phyloP scores from a whole-genome alignment of 768 basidiomycete genomes.

The Termitomyces sp. region DNA sequence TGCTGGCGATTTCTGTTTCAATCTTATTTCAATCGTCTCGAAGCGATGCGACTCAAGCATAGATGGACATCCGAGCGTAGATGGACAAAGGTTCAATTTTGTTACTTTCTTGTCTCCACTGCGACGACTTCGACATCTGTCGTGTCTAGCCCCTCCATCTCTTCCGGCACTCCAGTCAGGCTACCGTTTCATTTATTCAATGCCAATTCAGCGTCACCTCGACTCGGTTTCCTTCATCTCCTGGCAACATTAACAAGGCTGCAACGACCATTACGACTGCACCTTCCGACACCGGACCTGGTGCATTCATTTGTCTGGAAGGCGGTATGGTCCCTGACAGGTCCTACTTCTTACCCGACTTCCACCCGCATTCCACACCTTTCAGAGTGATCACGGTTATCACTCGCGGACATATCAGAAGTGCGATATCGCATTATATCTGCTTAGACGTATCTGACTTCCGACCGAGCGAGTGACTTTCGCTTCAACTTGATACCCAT shows the following conservation, averaged over 20 bases:
- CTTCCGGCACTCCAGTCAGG: background rate
- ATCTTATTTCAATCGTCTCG: constrained; percentile 19
- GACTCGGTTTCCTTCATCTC: background rate
- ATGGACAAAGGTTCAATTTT: too few species aligned
- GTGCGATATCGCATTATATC: constrained; percentile 15
- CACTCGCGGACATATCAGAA: constrained; percentile 15
- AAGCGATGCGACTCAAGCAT: constrained; percentile 13
- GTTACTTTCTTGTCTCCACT: too few species aligned
- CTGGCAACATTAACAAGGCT: too few species aligned
- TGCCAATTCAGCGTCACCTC: background rate
- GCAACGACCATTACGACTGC: too few species aligned
- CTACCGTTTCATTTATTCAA: background rate
- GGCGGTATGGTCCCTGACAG: background rate
- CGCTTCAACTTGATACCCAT: constrained; percentile 26
- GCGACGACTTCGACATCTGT: background rate
- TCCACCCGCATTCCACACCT: too few species aligned
- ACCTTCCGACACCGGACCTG: background rate
- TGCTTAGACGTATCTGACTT: constrained; percentile 27
- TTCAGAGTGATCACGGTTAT: too few species aligned
- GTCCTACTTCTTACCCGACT: constrained; percentile 17
- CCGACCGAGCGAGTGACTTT: constrained; percentile 21
- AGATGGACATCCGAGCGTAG: constrained; percentile 19
- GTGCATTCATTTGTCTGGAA: background rate
- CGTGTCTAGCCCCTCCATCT: background rate
- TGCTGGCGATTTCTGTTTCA: constrained; percentile 23